Percentiles rank a stretch among this genome's conserved stretches.
These are phyloP conservation scores for Blastomyces gilchristii DNA, from an alignment of 2,329 filamentous ascomycete genomes.

Conservation along the genomic window DNA sequence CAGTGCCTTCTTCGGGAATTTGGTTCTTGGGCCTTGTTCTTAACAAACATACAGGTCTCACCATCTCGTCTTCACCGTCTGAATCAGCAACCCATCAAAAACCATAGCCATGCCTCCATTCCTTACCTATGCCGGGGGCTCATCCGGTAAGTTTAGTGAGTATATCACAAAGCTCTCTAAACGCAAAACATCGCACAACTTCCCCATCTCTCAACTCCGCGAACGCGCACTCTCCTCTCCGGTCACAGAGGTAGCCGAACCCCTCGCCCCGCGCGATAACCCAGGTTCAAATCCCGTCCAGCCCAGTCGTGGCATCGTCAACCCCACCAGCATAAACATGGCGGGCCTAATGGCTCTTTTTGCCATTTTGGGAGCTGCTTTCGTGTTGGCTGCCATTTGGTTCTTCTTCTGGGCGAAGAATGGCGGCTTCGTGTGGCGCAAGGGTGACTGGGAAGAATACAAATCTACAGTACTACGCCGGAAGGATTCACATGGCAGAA, in stretches of 20 bases:
- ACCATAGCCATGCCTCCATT: not conserved
- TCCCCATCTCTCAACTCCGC: not conserved
- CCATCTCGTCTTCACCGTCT: not conserved
- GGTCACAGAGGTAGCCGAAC: not conserved
- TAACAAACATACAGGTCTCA: not conserved
- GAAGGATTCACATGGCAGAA: slow-evolving; percentile 78
- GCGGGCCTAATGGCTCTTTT: slow-evolving; percentile 72
- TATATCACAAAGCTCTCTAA: not conserved
- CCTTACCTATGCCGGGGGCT: not conserved
- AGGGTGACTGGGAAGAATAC: slow-evolving; percentile 96
- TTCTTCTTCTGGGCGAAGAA: slow-evolving; percentile 99
- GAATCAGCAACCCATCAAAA: not conserved
- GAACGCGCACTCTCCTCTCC: not conserved
- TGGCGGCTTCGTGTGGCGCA: slow-evolving; percentile 77
- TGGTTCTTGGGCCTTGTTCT: not conserved
- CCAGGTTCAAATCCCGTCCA: not conserved
- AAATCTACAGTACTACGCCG: slow-evolving; percentile 86
- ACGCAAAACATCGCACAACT: not conserved
- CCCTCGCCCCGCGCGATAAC: not conserved
- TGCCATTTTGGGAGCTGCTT: slow-evolving; percentile 65
- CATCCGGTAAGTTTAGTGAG: not conserved
- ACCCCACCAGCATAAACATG: slow-evolving; percentile 38
- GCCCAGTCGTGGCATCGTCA: slow-evolving; percentile 31
- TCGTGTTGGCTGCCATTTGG: slow-evolving; percentile 73
- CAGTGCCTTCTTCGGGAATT: not conserved